Conservation (phyloP, 129 eudicot genomes). For the Cynara cardunculus region DNA sequence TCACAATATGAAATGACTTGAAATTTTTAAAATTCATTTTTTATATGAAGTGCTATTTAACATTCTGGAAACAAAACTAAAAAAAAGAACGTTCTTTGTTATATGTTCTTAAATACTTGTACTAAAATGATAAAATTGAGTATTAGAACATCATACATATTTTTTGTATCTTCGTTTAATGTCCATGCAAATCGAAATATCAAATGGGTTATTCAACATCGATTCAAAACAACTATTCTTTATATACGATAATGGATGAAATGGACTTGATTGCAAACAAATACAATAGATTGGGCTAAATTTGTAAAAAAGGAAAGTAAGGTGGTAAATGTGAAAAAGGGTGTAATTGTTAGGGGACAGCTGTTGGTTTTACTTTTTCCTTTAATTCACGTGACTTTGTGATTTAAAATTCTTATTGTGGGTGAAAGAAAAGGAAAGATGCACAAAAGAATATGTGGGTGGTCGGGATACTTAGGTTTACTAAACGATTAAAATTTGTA, state of each 20-base stretch:
- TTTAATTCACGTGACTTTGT: slow-evolving; percentile 36
- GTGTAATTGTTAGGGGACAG: slow-evolving; percentile 22
- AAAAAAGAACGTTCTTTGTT: too few species aligned
- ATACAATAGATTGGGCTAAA: background rate
- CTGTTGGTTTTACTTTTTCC: slow-evolving; percentile 35
- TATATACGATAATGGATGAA: background rate
- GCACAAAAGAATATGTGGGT: slow-evolving; percentile 24
- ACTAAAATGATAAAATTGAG: too few species aligned
- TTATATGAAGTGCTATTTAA: too few species aligned
- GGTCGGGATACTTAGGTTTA: slow-evolving; percentile 29
- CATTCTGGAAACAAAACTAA: background rate
- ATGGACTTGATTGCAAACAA: background rate
- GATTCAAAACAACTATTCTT: too few species aligned
- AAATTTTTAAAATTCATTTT: background rate
- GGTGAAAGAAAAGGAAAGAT: slow-evolving; percentile 30
- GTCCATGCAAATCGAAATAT: too few species aligned
- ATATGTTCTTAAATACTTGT: background rate
- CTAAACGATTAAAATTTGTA: too few species aligned
- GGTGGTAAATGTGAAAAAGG: background rate
- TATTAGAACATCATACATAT: background rate
- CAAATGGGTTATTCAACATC: background rate
- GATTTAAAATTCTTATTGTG: slow-evolving; percentile 22
- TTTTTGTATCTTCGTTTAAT: too few species aligned
- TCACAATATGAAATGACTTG: background rate
- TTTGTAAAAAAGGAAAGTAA: slow-evolving; percentile 4